Percentiles rank a stretch among this genome's conserved stretches.
Evolutionary conservation across 1,139 yeast species (phyloP).

Genomic region (Torulaspora pretoriensis): DNA sequence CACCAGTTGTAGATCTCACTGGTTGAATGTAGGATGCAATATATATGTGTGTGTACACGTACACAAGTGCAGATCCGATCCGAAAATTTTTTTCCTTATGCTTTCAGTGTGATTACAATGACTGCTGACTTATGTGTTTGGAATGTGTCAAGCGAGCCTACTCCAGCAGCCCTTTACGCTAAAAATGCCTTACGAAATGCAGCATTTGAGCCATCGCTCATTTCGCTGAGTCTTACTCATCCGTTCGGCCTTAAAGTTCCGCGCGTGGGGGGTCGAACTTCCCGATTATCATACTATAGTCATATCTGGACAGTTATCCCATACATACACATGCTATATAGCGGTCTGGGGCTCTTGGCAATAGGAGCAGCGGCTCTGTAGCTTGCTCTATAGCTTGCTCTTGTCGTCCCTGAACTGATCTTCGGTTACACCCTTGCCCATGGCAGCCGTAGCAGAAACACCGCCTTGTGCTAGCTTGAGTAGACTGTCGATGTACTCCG

Average conservation of each 20-base stretch:
- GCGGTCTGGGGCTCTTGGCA: too few species aligned
- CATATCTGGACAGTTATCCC: too few species aligned
- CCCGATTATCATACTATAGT: too few species aligned
- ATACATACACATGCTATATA: too few species aligned
- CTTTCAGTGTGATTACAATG: not conserved
- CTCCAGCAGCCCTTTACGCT: not conserved
- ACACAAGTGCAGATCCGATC: conserved; percentile 1
- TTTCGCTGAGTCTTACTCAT: not conserved
- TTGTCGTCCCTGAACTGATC: conserved; percentile 58
- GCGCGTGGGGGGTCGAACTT: not conserved
- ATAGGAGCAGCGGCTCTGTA: too few species aligned
- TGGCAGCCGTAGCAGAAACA: conserved; percentile 91
- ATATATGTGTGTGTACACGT: not conserved
- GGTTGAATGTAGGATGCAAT: too few species aligned
- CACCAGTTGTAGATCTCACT: too few species aligned
- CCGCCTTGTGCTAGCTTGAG: conserved; percentile 93
- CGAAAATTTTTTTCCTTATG: not conserved
- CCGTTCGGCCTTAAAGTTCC: not conserved
- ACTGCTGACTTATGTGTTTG: conserved; percentile 1
- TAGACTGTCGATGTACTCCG: conserved; percentile 89
- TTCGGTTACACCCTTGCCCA: conserved; percentile 98
- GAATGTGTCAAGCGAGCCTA: not conserved
- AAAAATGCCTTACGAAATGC: not conserved
- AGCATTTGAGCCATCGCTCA: not conserved
- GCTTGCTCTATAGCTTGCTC: conserved; percentile 2